These are phyloP conservation scores for Yamadazyma spencermartinsiae DNA, from an alignment of 1,139 yeast genomes.

Conservation along the genomic window DNA sequence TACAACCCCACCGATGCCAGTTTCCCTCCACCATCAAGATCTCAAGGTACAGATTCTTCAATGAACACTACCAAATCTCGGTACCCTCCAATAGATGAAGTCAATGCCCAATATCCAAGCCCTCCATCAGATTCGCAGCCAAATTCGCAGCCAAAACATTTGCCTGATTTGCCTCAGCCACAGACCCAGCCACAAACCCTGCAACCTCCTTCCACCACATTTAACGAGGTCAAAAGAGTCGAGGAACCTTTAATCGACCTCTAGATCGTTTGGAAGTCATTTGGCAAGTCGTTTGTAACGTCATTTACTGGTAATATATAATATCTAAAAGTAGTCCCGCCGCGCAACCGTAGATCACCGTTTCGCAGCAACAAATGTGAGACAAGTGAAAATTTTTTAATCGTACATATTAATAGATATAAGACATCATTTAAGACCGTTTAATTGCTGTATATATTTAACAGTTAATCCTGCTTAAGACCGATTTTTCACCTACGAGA, in stretches of 20 bases:
- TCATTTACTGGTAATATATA: no score
- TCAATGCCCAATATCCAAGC: conserved; percentile 8
- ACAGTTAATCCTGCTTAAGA: neutral
- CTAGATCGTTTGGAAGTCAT: conserved; percentile 14
- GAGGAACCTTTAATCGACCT: conserved; percentile 42
- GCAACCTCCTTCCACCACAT: neutral
- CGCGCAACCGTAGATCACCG: no score
- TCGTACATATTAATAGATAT: neutral
- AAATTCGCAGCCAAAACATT: neutral
- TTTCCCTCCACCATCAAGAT: conserved; percentile 1
- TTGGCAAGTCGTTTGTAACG: no score
- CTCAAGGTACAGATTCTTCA: conserved; percentile 11
- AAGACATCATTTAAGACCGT: neutral
- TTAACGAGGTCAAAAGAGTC: conserved; percentile 9
- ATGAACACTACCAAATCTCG: conserved; percentile 15
- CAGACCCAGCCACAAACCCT: neutral
- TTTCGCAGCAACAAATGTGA: neutral
- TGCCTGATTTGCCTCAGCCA: neutral
- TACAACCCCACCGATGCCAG: neutral
- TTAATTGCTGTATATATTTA: neutral
- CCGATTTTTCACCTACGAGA: conserved; percentile 30
- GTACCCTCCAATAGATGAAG: conserved; percentile 18
- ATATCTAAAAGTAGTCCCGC: no score
- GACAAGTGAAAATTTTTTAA: conserved; percentile 1
- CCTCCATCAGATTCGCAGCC: conserved; percentile 3